Evolutionary conservation across 1,139 yeast genomes (phyloP).

Genomic region (Geotrichum armillariae): DNA sequence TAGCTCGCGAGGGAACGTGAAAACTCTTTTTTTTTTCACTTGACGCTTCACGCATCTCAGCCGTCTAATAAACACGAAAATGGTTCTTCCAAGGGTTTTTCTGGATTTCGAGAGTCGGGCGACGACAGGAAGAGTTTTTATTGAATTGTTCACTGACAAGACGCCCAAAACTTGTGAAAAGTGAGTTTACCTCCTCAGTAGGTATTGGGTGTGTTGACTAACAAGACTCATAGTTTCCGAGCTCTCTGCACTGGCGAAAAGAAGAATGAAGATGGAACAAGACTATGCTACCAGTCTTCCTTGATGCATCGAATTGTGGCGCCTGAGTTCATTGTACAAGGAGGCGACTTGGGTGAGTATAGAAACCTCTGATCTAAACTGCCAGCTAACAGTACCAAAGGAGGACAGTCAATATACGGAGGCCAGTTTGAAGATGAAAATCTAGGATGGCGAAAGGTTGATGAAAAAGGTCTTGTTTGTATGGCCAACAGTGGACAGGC

Average conservation of each 20-base stretch:
- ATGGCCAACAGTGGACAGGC: slow-evolving; percentile 71
- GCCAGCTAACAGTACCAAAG: slow-evolving; percentile 16
- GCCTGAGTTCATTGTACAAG: slow-evolving; percentile 73
- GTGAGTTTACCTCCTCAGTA: no score
- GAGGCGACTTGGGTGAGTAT: slow-evolving; percentile 55
- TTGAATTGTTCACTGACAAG: slow-evolving; percentile 49
- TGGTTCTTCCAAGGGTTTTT: slow-evolving; percentile 42
- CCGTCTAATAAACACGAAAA: neutral
- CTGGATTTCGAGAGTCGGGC: slow-evolving; percentile 58
- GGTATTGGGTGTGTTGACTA: no score
- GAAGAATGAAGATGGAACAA: slow-evolving; percentile 11
- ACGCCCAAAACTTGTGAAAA: slow-evolving; percentile 65
- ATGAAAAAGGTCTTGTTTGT: slow-evolving; percentile 40
- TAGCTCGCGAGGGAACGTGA: no score
- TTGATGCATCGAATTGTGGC: slow-evolving; percentile 68
- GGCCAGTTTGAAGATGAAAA: slow-evolving; percentile 63
- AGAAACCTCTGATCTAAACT: no score
- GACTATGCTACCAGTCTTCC: slow-evolving; percentile 44
- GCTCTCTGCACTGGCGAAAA: slow-evolving; percentile 33
- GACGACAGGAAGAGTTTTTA: slow-evolving; percentile 61
- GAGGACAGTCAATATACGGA: slow-evolving; percentile 36
- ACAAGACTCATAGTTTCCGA: slow-evolving; percentile 6
- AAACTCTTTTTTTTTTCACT: no score
- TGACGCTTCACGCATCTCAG: no score
- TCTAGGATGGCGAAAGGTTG: slow-evolving; percentile 37